A percentile compares a stretch with the other conserved stretches of the same genome.
These are phyloP conservation scores for Rhododendron simsii DNA, from an alignment of 148 eudicot genomes.

Conservation along the genomic window DNA sequence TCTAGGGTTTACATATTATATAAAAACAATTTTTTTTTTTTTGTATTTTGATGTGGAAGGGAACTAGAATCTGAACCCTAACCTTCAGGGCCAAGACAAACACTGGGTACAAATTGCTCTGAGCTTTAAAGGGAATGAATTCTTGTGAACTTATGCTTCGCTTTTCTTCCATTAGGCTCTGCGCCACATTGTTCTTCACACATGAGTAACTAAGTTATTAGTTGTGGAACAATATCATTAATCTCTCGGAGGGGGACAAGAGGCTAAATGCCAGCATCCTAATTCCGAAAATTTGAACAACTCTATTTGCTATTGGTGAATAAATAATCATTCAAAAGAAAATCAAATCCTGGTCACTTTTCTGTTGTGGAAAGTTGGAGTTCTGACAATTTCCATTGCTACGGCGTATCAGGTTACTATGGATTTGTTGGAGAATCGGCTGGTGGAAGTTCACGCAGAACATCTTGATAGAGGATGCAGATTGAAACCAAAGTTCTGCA, in stretches of 20 bases:
- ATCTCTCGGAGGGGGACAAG: background rate
- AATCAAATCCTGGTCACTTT: background rate
- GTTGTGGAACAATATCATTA: background rate
- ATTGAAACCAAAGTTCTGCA: conserved; percentile 59
- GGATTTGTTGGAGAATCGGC: conserved; percentile 46
- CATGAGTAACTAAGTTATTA: background rate
- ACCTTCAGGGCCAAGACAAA: background rate
- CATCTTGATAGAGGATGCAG: conserved; percentile 86
- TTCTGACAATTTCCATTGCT: background rate
- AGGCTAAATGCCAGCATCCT: background rate
- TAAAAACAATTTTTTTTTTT: background rate
- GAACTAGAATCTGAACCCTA: background rate
- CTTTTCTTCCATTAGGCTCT: background rate
- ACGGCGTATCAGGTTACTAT: conserved; percentile 48
- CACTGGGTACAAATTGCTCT: background rate
- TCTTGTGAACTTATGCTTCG: background rate
- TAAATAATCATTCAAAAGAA: background rate
- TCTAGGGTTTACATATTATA: background rate
- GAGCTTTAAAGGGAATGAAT: background rate
- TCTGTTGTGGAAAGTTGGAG: background rate
- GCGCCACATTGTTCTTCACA: background rate
- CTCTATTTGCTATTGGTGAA: background rate
- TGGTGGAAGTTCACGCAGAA: conserved; percentile 76
- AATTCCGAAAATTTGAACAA: background rate
- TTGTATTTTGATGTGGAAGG: background rate